Percentiles rank a stretch among this genome's conserved stretches.
These are phyloP conservation scores for Termitomyces sp. DNA, from an alignment of 768 basidiomycete genomes.

Conservation along the genomic window DNA sequence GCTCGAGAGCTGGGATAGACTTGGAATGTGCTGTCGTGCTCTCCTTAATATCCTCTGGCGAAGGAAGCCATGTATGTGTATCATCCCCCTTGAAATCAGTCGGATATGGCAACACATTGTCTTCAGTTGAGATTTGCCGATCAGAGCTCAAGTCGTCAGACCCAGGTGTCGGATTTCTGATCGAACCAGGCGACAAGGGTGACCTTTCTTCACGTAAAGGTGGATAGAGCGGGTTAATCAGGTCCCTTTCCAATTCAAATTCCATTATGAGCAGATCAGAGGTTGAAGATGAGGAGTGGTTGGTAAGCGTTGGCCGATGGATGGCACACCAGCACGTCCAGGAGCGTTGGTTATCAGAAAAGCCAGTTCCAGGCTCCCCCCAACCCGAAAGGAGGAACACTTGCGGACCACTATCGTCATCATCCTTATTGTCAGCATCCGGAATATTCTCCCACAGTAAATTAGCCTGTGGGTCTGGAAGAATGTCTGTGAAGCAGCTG, in stretches of 20 bases:
- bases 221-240: conserved; percentile 65
- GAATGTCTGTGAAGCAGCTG: conserved; percentile 65
- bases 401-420: conserved; percentile 43
- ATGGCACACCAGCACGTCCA: conserved; percentile 73
- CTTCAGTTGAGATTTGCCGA: not conserved
- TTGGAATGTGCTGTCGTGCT: conserved; percentile 65
- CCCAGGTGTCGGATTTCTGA: not conserved
- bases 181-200: not conserved
- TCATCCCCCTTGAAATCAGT: conserved; percentile 12
- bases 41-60: conserved; percentile 56
- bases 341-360: conserved; percentile 23
- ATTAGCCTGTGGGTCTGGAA: conserved; percentile 61
- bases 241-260: conserved; percentile 72
- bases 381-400: conserved; percentile 68
- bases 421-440: conserved; percentile 48
- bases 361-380: conserved; percentile 56
- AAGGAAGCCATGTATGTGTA: conserved; percentile 37
- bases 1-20: conserved; percentile 65
- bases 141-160: not conserved
- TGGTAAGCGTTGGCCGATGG: conserved; percentile 41
- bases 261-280: conserved; percentile 59
- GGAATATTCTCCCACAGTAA: conserved; percentile 71
- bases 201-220: conserved; percentile 13
- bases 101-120: not conserved
- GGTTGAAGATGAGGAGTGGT: conserved; percentile 2